Base-by-base conservation (phyloP, 768 basidiomycete genomes). In the Ramaria sp. region DNA sequence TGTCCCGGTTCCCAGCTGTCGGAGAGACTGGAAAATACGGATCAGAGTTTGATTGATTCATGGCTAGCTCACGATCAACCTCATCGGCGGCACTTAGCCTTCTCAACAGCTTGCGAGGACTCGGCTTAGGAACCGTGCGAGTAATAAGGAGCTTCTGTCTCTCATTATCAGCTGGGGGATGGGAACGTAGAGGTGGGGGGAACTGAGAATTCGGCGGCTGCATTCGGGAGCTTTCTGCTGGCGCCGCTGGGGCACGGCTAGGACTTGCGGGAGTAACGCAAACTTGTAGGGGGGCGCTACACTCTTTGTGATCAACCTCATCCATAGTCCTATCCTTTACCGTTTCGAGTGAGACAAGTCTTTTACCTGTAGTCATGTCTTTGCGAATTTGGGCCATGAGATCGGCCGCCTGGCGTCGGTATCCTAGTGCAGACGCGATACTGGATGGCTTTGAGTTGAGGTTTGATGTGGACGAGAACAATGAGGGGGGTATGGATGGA, bases 371-470 rank as follows among this genome's bases (percentile, higher is more conserved):
- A 63, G 80, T 82, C 77, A 90, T 81, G 63, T 89, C 88, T 57
- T 75, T 78, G 69, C 85, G 86, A 61, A 93, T 91, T 61, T 90
- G 87, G 24, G 85, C 86, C 87, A 94, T 91, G 47, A 94, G 69
- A 24, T 75, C 81, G 9, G 81, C 86, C 12, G 88, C 91, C 62
- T 89, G 83, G 62, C 81, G 75, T 42, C 90, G 80, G 66, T 88
- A 88, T 9, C 77, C 78, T 20, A 82, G 73, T 7, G 87, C 84
- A 0, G 85, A 83, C 37, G 47, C 51, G n/a, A 39, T 52, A 24
- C 12, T 49, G 10, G 55, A 57, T 27, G 55, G 48, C 47, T 47
- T 46, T n/a, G 45, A 49, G 15, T 46, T 17, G 11, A 42, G 9
- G 31, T 57, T 42, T 13, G 48, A 49, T 15, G 31, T n/a, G 13